Evolutionary conservation across 306 rosid genomes (phyloP), one percentile per base, ranked within the genome.

Genomic region (Cicer bijugum): DNA sequence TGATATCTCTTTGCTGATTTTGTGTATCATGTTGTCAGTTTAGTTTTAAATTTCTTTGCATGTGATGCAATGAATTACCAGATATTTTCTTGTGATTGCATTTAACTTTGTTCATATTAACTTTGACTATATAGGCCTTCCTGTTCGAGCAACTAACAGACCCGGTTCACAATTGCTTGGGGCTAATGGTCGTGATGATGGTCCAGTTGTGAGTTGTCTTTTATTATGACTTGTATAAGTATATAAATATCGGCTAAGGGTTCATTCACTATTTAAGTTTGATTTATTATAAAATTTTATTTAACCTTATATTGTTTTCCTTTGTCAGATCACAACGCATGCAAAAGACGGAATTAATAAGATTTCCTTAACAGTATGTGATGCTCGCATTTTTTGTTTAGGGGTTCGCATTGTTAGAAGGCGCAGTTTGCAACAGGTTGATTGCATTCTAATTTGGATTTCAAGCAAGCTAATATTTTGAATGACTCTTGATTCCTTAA

Each of bases 151-250:
- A 19, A 90, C 87, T 65, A 90, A 87, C 75, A 87, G 99, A 83
- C 99, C 97, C 17, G 97, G 97, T 60, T 82, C 97, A 1, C 99
- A 95, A 69, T 82, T 91, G 79, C 96, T 95, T 52, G 99, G 99
- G 70, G 89, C 93, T 69, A 92, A 90, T 84, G 99, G 99, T 55
- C 99, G 99, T 60, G 99, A 95, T 89, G 99, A 91, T 77, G 99
- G 99, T 70, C 91, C 96, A 69, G 84, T 88, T 88, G 99, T 95
- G 83, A 87, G 99, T 86, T 61, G 39, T 9, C 67, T 45, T 75
- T 28, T 59, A 53, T 75, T 52, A 10, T 74, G 28, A 37, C 38
- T 40, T 16, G 12, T 56, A 12, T 42, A 11, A n/a, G 42, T 59
- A 33, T 7, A 56, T 59, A 33, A 43, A 4, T 76, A 61, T 60